Conservation (phyloP, 345 rosid species). For the Draba incana region DNA sequence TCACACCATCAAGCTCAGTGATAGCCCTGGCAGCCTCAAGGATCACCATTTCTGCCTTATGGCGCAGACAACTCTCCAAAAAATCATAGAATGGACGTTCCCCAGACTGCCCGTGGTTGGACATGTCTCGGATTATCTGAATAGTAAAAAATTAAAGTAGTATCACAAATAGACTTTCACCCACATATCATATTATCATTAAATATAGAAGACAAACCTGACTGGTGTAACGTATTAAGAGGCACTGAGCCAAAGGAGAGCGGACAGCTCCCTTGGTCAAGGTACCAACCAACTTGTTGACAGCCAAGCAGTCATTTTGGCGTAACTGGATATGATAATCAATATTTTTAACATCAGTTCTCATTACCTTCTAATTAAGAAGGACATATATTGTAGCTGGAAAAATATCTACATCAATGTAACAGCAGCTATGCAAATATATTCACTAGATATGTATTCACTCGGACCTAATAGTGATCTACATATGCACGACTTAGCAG, state of each 20-base stretch:
- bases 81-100: slow-evolving; percentile 97
- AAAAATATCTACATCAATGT: slow-evolving; percentile 8
- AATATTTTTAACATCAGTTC: slow-evolving; percentile 17
- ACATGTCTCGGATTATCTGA: slow-evolving; percentile 89
- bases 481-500: neutral
- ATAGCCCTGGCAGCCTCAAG: slow-evolving; percentile 99
- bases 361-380: slow-evolving; percentile 4
- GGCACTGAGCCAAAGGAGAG: slow-evolving; percentile 97
- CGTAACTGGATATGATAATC: slow-evolving; percentile 64
- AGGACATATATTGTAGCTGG: neutral
- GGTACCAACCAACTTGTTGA: slow-evolving; percentile 85
- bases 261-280: slow-evolving; percentile 96
- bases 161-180: neutral
- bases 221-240: slow-evolving; percentile 84
- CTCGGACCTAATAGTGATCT: slow-evolving; percentile 12
- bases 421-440: slow-evolving; percentile 10
- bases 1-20: slow-evolving; percentile 92
- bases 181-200: slow-evolving; percentile 14
- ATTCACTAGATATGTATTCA: slow-evolving; percentile 10
- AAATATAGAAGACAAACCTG: slow-evolving; percentile 55
- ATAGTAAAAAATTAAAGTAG: slow-evolving; percentile 13
- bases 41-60: slow-evolving; percentile 97
- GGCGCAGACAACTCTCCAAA: slow-evolving; percentile 94
- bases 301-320: slow-evolving; percentile 90
- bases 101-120: slow-evolving; percentile 69